These are phyloP conservation scores for Quercus alba DNA, from an alignment of 306 rosid species.

Conservation along the genomic window DNA sequence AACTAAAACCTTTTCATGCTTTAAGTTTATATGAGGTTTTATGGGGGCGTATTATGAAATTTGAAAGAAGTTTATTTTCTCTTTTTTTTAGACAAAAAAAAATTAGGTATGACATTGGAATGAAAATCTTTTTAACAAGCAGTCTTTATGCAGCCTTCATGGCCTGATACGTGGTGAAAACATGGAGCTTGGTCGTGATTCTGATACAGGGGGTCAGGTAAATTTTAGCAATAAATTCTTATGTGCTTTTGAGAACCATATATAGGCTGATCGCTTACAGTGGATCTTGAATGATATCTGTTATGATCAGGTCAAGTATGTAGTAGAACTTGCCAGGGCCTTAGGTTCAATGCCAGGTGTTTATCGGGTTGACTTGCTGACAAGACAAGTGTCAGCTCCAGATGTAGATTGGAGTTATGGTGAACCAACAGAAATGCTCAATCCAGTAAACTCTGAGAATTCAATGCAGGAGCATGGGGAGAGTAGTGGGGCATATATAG, in stretches of 20 bases:
- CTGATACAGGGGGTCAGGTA: slow-evolving; percentile 71
- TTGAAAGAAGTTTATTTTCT: not conserved
- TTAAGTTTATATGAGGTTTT: not conserved
- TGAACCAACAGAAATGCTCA: slow-evolving; percentile 61
- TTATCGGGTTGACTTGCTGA: slow-evolving; percentile 57
- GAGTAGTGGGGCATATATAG: slow-evolving; percentile 51
- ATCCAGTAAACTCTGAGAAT: slow-evolving; percentile 25
- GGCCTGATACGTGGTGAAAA: slow-evolving; percentile 60
- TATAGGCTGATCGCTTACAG: not conserved
- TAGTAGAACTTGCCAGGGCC: slow-evolving; percentile 61
- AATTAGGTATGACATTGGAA: not conserved
- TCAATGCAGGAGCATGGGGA: slow-evolving; percentile 42
- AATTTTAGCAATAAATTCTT: not conserved
- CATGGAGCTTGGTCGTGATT: slow-evolving; percentile 71
- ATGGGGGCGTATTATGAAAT: not conserved
- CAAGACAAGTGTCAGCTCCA: slow-evolving; percentile 55
- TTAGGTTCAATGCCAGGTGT: slow-evolving; percentile 60
- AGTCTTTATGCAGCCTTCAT: slow-evolving; percentile 48
- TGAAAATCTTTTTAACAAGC: slow-evolving; percentile 20
- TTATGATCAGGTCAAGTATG: slow-evolving; percentile 47
- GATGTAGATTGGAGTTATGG: slow-evolving; percentile 64
- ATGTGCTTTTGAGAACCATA: not conserved
- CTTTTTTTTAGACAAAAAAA: not conserved
- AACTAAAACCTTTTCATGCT: slow-evolving; percentile 12
- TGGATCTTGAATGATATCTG: slow-evolving; percentile 11